phyloP scores from a whole-genome alignment of 208 protist genomes.

The Trichomonas vaginalis region DNA sequence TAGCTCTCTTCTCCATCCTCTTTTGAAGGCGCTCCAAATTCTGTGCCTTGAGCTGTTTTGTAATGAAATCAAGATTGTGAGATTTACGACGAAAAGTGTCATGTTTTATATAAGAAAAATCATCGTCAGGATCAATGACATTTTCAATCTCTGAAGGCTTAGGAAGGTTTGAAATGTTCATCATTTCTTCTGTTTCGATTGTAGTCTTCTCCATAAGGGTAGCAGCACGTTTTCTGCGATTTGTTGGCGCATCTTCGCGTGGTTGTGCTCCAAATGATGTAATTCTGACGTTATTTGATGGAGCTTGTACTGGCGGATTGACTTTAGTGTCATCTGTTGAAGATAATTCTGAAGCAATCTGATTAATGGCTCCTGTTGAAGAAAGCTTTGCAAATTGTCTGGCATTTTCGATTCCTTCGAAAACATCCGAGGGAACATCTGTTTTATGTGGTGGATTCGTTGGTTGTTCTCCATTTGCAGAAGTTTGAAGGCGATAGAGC shows the following conservation, averaged over 20 bases:
- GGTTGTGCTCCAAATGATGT: no score
- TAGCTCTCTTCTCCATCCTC: neutral
- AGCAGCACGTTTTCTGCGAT: neutral
- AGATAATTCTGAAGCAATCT: neutral
- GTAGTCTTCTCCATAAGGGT: neutral
- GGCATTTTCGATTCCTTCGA: neutral
- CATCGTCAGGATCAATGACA: neutral
- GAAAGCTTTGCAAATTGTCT: neutral
- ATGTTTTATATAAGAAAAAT: neutral
- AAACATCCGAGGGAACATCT: neutral
- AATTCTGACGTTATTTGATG: neutral
- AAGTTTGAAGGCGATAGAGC: neutral
- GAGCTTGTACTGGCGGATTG: neutral
- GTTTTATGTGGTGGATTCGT: neutral
- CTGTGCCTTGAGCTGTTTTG: neutral
- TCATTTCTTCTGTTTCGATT: neutral
- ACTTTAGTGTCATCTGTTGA: neutral
- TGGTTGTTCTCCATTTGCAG: neutral
- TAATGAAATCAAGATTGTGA: neutral
- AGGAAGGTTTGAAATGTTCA: neutral
- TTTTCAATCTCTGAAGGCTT: neutral
- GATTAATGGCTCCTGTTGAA: neutral
- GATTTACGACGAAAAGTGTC: neutral
- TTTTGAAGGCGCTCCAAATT: neutral
- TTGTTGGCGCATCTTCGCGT: no score